Base-by-base conservation (phyloP, 257 asterid genomes). In the Plantago ovata region DNA sequence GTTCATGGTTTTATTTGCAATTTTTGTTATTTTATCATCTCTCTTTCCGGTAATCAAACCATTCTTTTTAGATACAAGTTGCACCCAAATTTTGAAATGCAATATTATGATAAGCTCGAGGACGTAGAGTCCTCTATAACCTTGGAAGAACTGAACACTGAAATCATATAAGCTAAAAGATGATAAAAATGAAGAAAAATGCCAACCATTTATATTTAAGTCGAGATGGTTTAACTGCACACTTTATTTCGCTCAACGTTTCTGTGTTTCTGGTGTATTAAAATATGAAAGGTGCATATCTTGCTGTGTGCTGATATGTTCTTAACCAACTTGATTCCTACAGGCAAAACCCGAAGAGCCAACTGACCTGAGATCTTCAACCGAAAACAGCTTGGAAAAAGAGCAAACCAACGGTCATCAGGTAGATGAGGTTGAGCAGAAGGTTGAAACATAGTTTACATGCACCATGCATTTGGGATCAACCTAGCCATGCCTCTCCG, bases 311-410 rank as follows among this genome's bases (percentile, higher is more conserved):
- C 53, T 68, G 21, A 55, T 40, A 23, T 20, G 40, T 50, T 46
- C 55, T 42, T 56, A 39, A 36, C 21, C 42, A 58, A 58, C 18
- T 20, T 50, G 36, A 49, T 62, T 61, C 69, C 62, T 53, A 49
- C 81, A 82, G 94, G 94, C 72, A 41, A 84, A 81, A 63, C 75
- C 33, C 13, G 93, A 78, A 79, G 96, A 84, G 49, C 55, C 76
- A 38, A 76, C 63, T 57, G 85, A 77, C 6, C 73, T 49, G 63
- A 83, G 77, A 56, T 32, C 71, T 0, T 33, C 16, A 56, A 71
- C 68, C 22, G 84, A 59, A 47, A 20, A 20, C 38, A 69, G 71
- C 74, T 56, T 43, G 9, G 77, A 76, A 28, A 28, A 28, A 45
- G 81, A 75, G 53, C 79, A 75, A 67, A 68, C 62, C 58, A 79